Conservation (phyloP, 805 yeast genomes). For the Metschnikowia bowlesiae region DNA sequence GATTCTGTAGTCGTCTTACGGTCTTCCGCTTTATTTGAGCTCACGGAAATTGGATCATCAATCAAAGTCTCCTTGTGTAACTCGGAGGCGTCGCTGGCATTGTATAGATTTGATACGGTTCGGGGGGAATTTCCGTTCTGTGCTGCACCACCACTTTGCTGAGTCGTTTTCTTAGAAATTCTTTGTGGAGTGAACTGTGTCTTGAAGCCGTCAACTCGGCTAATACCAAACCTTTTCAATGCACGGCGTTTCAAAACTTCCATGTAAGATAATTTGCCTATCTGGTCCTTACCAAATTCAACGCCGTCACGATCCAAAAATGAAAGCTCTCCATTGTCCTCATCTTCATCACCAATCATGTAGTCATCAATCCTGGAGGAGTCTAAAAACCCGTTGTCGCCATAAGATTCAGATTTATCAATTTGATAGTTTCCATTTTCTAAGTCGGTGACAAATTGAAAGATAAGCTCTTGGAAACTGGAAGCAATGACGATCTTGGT, state of each 20-base stretch:
- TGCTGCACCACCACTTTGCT: neutral
- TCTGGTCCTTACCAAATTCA: conserved; percentile 30
- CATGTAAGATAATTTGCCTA: conserved; percentile 33
- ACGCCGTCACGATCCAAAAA: conserved; percentile 34
- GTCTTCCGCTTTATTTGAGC: neutral
- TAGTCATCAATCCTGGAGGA: conserved; percentile 36
- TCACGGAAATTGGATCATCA: conserved; percentile 19
- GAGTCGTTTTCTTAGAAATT: conserved; percentile 6
- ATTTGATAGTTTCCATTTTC: conserved; percentile 40
- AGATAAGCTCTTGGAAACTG: conserved; percentile 37
- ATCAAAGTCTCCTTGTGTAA: conserved; percentile 43
- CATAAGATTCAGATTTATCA: conserved; percentile 28
- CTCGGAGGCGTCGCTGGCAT: conserved; percentile 15
- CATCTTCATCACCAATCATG: conserved; percentile 43
- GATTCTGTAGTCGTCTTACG: conserved; percentile 2
- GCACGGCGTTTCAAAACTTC: conserved; percentile 41
- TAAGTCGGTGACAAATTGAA: conserved; percentile 35
- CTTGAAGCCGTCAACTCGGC: conserved; percentile 29
- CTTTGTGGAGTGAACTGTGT: conserved; percentile 38
- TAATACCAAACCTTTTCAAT: conserved; percentile 36
- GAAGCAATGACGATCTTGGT: conserved; percentile 19
- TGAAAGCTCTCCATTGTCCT: conserved; percentile 40
- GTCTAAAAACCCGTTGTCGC: conserved; percentile 36
- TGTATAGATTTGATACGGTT: conserved; percentile 5
- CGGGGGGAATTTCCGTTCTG: neutral